Evolutionary conservation across 495 filamentous ascomycete species (phyloP).

Genomic region (Rostrohypoxylon terebratum): DNA sequence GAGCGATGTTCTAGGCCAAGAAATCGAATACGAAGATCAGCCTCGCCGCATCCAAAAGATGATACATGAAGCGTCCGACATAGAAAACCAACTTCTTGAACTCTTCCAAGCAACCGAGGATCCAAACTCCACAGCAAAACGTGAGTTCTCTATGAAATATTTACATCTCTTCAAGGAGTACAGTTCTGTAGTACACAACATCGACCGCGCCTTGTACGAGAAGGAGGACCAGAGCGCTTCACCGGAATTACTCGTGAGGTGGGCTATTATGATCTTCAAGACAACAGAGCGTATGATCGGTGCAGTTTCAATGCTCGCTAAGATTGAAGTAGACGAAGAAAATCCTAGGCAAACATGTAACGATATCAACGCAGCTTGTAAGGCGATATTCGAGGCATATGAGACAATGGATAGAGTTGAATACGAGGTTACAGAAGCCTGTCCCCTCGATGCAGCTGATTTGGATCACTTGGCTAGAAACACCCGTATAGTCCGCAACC

Average conservation of each 20-base stretch:
- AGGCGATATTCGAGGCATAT: not conserved
- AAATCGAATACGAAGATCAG: not conserved
- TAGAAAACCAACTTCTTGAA: not conserved
- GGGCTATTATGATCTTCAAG: not conserved
- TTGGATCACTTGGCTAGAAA: not conserved
- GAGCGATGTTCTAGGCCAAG: not conserved
- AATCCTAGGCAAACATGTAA: not conserved
- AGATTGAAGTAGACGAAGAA: not conserved
- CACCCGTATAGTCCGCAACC: not conserved
- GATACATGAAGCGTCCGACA: not conserved
- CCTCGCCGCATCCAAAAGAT: not conserved
- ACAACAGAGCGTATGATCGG: not conserved
- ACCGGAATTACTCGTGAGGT: not conserved
- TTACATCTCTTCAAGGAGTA: conserved; percentile 13
- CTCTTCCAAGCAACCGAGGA: not conserved
- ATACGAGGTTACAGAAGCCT: not conserved
- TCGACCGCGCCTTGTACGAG: not conserved
- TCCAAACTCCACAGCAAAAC: not conserved
- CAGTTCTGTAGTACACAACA: not conserved
- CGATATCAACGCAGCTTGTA: not conserved
- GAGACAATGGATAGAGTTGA: not conserved
- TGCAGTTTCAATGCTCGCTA: not conserved
- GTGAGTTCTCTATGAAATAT: not conserved
- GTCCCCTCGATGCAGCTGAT: not conserved
- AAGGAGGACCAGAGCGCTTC: not conserved